Base-by-base conservation (phyloP, 108 stramenopile genomes). In the Cyclotella choctawhatcheeana region DNA sequence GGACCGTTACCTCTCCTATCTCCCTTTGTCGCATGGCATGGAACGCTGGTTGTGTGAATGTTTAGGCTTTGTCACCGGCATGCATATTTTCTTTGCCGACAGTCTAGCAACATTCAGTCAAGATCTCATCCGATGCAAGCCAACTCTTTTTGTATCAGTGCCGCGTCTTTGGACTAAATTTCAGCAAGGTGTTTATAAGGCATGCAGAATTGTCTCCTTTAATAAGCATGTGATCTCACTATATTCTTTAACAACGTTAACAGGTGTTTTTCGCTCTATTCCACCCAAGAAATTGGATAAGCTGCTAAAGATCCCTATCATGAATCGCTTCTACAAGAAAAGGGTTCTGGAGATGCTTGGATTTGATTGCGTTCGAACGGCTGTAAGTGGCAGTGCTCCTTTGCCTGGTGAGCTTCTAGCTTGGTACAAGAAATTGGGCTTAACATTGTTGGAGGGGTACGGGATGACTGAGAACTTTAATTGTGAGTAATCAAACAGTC, bases 391-490 rank as follows among this genome's bases (percentile, higher is more conserved):
- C 33, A 77, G 74, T 71, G 90, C 90, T 3, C 90, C 90, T 10
- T 75, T 91, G 31, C 90, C 90, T 10, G 55, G 65, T 6, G 82
- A 72, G n/a, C 54, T 91, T 22, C 45, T 91, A 26, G 53, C 63
- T 1, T 91, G 90, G 90, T 91, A 91, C 58, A 73, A 76, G 30
- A 53, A 53, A 0, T 73, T 91, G 61, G 90, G 90, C 32, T 61
- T 91, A 45, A 79, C 86, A 33, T 65, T 91, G 60, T 54, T 86
- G 40, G 90, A 91, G 63, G 90, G 90, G 35, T 91, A 91, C 65
- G 90, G 90, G 17, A 91, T 91, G 90, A 91, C 90, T 0, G 90
- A 91, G 74, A 91, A 91, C 58, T 91, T 91, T 82, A 91, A 91
- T 74, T 91, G 76, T 77, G 50, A 64, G 69, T 59, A 12, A 40